Evolutionary conservation across 208 protist species (phyloP), one percentile per base, ranked within the genome.

Genomic region (Crithidia thermophila): DNA sequence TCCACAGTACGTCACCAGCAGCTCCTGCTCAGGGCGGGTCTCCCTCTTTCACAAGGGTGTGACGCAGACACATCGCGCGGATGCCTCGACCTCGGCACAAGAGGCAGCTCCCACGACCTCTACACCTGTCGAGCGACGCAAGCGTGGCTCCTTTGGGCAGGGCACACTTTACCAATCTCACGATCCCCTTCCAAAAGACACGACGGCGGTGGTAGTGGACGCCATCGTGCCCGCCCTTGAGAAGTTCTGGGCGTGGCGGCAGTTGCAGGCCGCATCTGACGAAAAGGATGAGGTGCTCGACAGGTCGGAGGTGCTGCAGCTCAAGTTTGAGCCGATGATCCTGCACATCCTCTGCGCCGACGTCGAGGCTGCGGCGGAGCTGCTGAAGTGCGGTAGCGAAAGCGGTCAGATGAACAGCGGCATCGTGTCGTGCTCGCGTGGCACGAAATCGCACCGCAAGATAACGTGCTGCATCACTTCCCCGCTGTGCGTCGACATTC

Each of bases 251-350:
- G 36, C 25, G 21, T 92, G 89, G 84, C 78, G 84, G 4, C 27
- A 57, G 33, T 34, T 28, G n/a, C 51, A 77, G 45, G 39, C 25
- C 47, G 43, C 33, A n/a, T n/a, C n/a, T n/a, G n/a, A n/a, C n/a
- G n/a, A n/a, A n/a, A n/a, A n/a, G 30, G 55, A 74, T 18, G 8
- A 42, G n/a, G 47, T 71, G 13, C 47, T 81, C 9, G 40, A 52
- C 25, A 59, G 61, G 34, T 80, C 81, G 25, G 87, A 93, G 67
- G 61, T 95, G 47, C 61, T 95, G 40, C 83, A 93, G 74, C 60
- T 93, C 3, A 93, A 93, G 77, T 95, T 92, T 56, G 81, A 93
- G 62, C 90, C 90, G 8, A 91, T 93, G 83, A 93, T 95, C 58
- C 36, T 95, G 40, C 90, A 95, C 62, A 50, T 91, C 18, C 72